Evolutionary conservation across 257 asterid genomes (phyloP).

Genomic region (Linaria vulgaris): DNA sequence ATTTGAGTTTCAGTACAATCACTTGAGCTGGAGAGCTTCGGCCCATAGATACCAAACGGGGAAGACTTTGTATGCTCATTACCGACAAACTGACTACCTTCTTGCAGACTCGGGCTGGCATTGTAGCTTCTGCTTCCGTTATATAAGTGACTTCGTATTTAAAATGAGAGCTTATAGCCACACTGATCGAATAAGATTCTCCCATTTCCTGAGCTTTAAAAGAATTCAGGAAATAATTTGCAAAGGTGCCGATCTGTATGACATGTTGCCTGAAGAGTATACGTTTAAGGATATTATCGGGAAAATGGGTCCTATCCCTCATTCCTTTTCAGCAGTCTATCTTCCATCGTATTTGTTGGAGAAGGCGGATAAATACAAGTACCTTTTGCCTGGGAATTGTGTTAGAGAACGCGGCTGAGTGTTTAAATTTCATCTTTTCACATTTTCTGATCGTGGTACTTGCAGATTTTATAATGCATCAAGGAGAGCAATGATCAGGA

Average conservation of each 20-base stretch:
- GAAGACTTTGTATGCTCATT: conserved; percentile 42
- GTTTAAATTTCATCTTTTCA: neutral
- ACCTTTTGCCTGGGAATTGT: conserved; percentile 46
- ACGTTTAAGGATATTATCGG: conserved; percentile 45
- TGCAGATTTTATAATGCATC: neutral
- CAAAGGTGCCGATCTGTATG: conserved; percentile 42
- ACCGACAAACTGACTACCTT: conserved; percentile 37
- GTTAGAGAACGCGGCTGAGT: conserved; percentile 26
- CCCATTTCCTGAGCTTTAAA: conserved; percentile 37
- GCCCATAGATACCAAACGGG: conserved; percentile 35
- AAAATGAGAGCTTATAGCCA: conserved; percentile 56
- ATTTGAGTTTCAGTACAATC: conserved; percentile 33
- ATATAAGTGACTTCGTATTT: conserved; percentile 37
- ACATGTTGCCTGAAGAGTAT: conserved; percentile 49
- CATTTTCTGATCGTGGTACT: neutral
- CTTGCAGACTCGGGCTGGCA: conserved; percentile 48
- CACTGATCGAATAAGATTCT: conserved; percentile 38
- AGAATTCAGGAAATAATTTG: conserved; percentile 49
- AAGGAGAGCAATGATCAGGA: neutral
- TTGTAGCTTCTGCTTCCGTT: conserved; percentile 47
- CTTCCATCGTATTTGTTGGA: conserved; percentile 41
- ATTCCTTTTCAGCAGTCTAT: conserved; percentile 38
- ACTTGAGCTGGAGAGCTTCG: conserved; percentile 45
- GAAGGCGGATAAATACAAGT: conserved; percentile 34
- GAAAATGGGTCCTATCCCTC: conserved; percentile 46